Percentiles rank a stretch among this genome's conserved stretches.
Evolutionary conservation across 768 basidiomycete species (phyloP).

Genomic region (Boletus edulis): DNA sequence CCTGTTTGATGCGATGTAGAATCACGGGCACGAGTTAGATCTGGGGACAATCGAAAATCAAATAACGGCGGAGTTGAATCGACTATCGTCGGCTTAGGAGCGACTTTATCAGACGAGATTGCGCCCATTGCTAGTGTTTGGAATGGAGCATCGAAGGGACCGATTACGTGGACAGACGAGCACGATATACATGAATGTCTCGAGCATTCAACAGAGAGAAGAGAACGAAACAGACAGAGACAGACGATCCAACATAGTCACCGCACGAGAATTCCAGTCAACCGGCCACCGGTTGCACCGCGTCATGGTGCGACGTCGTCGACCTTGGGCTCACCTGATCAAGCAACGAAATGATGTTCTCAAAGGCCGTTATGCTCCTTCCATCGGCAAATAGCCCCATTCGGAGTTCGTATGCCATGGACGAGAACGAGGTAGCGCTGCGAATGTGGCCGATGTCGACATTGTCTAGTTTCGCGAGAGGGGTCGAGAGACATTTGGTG

Average conservation of each 20-base stretch:
- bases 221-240: not conserved
- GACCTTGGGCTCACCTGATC: slow-evolving; percentile 25
- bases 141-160: not conserved
- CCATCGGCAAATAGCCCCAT: slow-evolving; percentile 26
- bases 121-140: no score
- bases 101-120: no score
- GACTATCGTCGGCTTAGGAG: no score
- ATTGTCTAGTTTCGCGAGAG: slow-evolving; percentile 13
- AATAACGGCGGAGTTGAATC: no score
- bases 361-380: slow-evolving; percentile 21
- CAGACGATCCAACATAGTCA: not conserved
- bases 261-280: not conserved
- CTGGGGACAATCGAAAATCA: no score
- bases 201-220: not conserved
- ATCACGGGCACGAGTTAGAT: no score
- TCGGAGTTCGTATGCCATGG: slow-evolving; percentile 26
- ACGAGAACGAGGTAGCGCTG: slow-evolving; percentile 23
- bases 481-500: slow-evolving; percentile 18
- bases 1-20: no score
- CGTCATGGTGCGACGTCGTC: not conserved
- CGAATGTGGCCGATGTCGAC: slow-evolving; percentile 10
- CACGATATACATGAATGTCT: not conserved
- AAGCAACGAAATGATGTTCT: slow-evolving; percentile 27
- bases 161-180: slow-evolving; percentile 1
- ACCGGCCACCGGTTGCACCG: not conserved